phyloP scores from a whole-genome alignment of 495 filamentous ascomycete genomes.

The Aspergillus diversus region DNA sequence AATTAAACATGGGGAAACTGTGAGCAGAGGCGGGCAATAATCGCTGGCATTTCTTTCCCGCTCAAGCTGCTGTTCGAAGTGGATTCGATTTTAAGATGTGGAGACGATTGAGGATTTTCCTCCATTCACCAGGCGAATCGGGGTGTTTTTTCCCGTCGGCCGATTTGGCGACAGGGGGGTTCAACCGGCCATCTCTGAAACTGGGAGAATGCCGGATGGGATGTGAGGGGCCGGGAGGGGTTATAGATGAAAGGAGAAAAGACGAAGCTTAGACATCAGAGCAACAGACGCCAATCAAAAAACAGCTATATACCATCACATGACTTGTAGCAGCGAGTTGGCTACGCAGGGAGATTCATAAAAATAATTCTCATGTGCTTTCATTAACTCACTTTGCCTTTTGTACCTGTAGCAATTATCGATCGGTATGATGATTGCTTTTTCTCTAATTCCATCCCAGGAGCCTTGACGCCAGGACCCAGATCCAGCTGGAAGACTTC shows the following conservation, averaged over 20 bases:
- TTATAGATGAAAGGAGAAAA: background rate
- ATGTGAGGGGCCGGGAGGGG: background rate
- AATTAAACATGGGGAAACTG: too few species aligned
- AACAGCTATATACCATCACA: too few species aligned
- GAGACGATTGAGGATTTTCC: slow-evolving; percentile 21
- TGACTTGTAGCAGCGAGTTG: too few species aligned
- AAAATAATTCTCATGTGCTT: too few species aligned
- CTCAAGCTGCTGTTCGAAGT: background rate
- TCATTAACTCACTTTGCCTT: too few species aligned
- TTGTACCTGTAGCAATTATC: background rate
- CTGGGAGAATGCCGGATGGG: slow-evolving; percentile 15
- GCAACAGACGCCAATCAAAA: too few species aligned
- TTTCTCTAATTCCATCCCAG: background rate
- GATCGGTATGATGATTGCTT: background rate
- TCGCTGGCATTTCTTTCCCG: background rate
- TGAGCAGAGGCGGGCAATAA: background rate
- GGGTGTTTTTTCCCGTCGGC: slow-evolving; percentile 19
- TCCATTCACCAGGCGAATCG: slow-evolving; percentile 23
- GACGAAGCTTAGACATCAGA: background rate
- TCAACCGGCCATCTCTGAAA: background rate
- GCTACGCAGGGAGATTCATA: too few species aligned
- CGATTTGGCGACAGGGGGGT: slow-evolving; percentile 2
- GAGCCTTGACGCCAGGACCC: background rate
- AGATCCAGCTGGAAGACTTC: background rate
- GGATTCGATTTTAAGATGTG: background rate